These are phyloP conservation scores for Porcisia deanei DNA, from an alignment of 208 protist genomes.

Conservation along the genomic window DNA sequence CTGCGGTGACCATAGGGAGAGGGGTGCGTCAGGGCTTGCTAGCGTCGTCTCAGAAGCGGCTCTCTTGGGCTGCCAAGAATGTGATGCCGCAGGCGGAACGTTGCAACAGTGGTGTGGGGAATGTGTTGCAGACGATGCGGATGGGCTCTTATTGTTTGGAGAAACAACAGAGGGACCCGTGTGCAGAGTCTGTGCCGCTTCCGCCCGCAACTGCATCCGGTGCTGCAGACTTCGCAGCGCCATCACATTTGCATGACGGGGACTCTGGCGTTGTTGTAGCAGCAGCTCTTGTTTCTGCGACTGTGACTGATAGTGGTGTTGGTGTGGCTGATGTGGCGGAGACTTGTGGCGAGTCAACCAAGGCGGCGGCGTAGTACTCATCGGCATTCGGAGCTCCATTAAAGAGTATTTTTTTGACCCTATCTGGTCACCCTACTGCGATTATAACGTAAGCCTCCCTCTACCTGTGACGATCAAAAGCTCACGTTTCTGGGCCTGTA, in stretches of 20 bases:
- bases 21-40: not conserved
- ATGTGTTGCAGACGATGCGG: not conserved
- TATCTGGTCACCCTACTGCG: not conserved
- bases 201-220: constrained; percentile 65
- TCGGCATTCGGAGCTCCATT: not conserved
- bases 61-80: not conserved
- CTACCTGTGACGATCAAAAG: not conserved
- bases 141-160: too few relatives aligned
- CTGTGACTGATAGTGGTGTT: not conserved
- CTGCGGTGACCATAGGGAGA: constrained; percentile 15
- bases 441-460: not conserved
- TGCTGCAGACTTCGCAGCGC: constrained; percentile 63
- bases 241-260: constrained; percentile 22
- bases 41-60: not conserved
- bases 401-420: too few relatives aligned
- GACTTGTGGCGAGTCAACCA: not conserved
- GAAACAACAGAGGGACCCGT: not conserved
- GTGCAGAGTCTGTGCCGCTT: constrained; percentile 14
- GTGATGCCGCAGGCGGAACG: not conserved
- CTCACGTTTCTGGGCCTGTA: too few relatives aligned
- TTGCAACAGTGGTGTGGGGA: not conserved
- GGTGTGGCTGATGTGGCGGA: constrained; percentile 1
- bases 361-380: not conserved
- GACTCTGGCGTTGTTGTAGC: not conserved
- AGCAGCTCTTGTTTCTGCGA: too few relatives aligned